Evolutionary conservation across 257 asterid species (phyloP), one percentile per base, ranked within the genome.

Genomic region (Fraxinus americana): DNA sequence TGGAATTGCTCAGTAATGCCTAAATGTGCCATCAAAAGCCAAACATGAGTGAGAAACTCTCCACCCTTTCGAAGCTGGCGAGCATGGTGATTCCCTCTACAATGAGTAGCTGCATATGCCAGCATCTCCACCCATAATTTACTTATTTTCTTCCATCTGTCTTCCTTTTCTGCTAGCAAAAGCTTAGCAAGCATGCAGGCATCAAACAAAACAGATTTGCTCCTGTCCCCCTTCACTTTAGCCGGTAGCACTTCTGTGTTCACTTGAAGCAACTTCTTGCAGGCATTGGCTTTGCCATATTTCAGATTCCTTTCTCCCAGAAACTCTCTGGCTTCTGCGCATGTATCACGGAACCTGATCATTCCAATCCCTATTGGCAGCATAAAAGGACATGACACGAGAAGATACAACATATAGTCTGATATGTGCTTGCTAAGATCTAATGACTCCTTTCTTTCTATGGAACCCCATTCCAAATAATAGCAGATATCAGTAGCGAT

Each of bases 1-100:
- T 85, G 88, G 39, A 88, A 83, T 39, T 86, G 91, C 25, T 84
- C 89, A 3, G 92, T 86, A 54, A 89, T 86, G 61, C 91, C 92
- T 12, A 89, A 82, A 75, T 88, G 94, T 9, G 88, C 90, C 94
- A 89, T 87, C 39, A 89, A 81, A 74, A 89, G 90, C 94, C 94
- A 89, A 0, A 89, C 89, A 82, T 87, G 90, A 70, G 88, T 89
- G 7, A 89, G 91, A 75, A 89, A 82, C 82, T 89, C 93, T 16
- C 91, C 93, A 0, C 93, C 93, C 77, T 85, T 85, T 1, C 90
- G 86, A 67, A 89, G 91, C 80, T 89, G 91, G 38, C 77, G 87
- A 35, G 90, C 91, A 9, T 89, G 90, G 85, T 87, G 84, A 75
- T 71, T 77, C 73, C 91, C 88, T 79, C 88, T 39, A 14, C 93